Conservation (phyloP, 2,329 filamentous ascomycete species). For the Colletotrichum cereale region DNA sequence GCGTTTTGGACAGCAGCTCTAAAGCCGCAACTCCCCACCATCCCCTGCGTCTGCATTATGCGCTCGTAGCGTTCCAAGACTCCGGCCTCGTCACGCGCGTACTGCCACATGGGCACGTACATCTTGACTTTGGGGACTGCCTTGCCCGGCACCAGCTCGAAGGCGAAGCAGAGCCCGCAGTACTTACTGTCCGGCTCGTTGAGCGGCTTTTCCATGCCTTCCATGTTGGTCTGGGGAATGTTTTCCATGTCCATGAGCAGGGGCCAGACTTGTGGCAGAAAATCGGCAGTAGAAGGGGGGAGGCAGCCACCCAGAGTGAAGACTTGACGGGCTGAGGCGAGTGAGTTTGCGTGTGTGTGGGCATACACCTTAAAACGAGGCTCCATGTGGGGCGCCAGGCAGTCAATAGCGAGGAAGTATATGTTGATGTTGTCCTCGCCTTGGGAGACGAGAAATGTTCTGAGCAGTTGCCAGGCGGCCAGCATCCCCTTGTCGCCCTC, state of each 20-base stretch:
- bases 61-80: slow-evolving; percentile 19
- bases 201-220: background rate
- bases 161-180: slow-evolving; percentile 36
- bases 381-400: slow-evolving; percentile 22
- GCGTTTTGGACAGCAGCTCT: slow-evolving; percentile 5
- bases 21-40: slow-evolving; percentile 13
- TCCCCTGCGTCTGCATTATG: slow-evolving; percentile 14
- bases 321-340: background rate
- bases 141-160: slow-evolving; percentile 40
- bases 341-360: background rate
- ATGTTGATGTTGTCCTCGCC: background rate
- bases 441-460: background rate
- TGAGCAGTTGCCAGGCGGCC: background rate
- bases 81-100: slow-evolving; percentile 4
- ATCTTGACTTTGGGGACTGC: slow-evolving; percentile 41
- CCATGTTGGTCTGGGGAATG: background rate
- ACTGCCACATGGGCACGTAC: slow-evolving; percentile 43
- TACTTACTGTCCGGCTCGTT: background rate
- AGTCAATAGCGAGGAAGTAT: slow-evolving; percentile 20
- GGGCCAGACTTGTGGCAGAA: slow-evolving; percentile 1
- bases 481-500: background rate
- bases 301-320: slow-evolving; percentile 9
- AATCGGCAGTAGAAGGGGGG: background rate
- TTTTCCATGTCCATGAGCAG: slow-evolving; percentile 15
- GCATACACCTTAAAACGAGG: slow-evolving; percentile 10